Evolutionary conservation across 441 rosid genomes (phyloP), one percentile per base, ranked within the genome.

Genomic region (Metrosideros polymorpha): DNA sequence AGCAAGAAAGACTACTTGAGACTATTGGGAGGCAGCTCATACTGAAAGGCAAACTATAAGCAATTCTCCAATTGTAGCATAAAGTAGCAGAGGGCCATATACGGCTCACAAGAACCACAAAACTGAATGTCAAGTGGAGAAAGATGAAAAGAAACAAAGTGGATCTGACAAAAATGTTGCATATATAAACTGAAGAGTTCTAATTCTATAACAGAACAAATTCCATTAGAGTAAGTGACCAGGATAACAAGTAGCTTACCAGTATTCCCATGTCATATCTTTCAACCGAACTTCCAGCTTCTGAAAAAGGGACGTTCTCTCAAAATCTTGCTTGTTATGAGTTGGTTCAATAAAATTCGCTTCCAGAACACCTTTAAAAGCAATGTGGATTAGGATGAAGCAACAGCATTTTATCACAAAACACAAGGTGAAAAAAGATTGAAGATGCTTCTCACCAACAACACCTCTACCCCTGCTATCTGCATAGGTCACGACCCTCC

Each of bases 271-370:
- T 22, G 97, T 94, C 99, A 98, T 96, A 86, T 96, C 97, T 91
- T 96, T 98, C 89, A 98, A 90, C 55, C 99, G 98, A 90, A 39
- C 77, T 94, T 98, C 99, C 91, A 98, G 98, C 90, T 94, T 96
- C 90, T 98, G 99, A 89, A 98, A 95, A 87, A 98, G 96, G 86
- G 97, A 88, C 88, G 99, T 98, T 90, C 96, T 98, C 92, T 98
- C 99, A 89, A 98, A 96, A 87, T 96, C 99, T 89, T 98, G 99
- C 91, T 98, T 98, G 93, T 94, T 94, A 91, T 98, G 99, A 87
- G 96, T 93, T 79, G 99, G 99, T 93, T 98, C 94, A 51, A 98
- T 87, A 91, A 96, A 95, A 90, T 98, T 94, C 91, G 99, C 99
- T 93, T 96, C 99, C 88, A 98, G 89, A 90, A 93, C 92, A 92